Base-by-base conservation (phyloP, 257 asterid genomes). In the Rehmannia glutinosa region DNA sequence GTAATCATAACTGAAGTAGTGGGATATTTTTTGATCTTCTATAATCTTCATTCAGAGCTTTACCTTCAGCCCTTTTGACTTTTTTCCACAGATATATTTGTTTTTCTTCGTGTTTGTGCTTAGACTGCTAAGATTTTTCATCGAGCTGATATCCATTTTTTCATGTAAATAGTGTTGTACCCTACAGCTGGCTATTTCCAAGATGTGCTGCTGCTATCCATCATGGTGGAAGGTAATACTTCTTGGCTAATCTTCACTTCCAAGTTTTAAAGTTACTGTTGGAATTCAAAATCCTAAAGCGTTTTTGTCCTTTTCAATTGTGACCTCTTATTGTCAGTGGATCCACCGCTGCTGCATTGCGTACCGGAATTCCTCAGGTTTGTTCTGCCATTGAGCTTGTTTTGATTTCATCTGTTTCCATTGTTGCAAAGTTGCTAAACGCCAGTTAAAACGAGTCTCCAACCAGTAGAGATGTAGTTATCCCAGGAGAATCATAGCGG, bases 361-460 rank as follows among this genome's bases (percentile, higher is more conserved):
- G 4, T 52, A 86, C 95, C n/a, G 97, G 99, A 85, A 84, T 85
- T 75, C 96, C 99, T 38, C 99, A 93, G 97, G 99, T 90, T 69
- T 75, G 83, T 73, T 64, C 28, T 49, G 41, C 23, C 17, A 49
- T 70, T 39, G 67, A 56, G 61, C 69, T 62, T 50, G 35, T 46
- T 65, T 45, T 52, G 60, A 33, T 39, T 52, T 25, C 60, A 43
- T 36, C 23, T 47, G n/a, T 42, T 64, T 21, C n/a, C n/a, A n/a
- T n/a, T n/a, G n/a, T n/a, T n/a, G n/a, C n/a, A n/a, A n/a, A n/a
- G n/a, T n/a, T n/a, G n/a, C n/a, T n/a, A n/a, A n/a, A n/a, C n/a
- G n/a, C n/a, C n/a, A n/a, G n/a, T n/a, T n/a, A n/a, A n/a, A n/a
- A n/a, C n/a, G n/a, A n/a, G n/a, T n/a, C n/a, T n/a, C n/a, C n/a